phyloP scores from a whole-genome alignment of 768 basidiomycete genomes.

The Tylopilus sp. region DNA sequence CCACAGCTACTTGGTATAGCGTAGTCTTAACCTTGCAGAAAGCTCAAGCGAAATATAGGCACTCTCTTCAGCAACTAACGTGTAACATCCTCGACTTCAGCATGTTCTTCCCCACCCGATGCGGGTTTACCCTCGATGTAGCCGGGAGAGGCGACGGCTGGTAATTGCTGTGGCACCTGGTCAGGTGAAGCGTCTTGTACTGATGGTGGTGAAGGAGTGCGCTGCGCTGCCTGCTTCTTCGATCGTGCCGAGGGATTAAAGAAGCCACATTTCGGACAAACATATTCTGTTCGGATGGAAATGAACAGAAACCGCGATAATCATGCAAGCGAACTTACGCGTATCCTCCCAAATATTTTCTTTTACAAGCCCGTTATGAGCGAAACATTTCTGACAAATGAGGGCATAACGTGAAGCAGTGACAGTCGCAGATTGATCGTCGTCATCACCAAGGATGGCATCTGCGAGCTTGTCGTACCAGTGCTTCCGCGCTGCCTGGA shows the following conservation, averaged over 20 bases:
- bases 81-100: constrained; percentile 5
- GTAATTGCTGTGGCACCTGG: constrained; percentile 3
- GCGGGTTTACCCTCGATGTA: not conserved
- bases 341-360: constrained; percentile 78
- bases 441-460: constrained; percentile 79
- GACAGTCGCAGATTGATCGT: constrained; percentile 37
- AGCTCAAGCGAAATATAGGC: constrained; percentile 1
- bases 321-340: constrained; percentile 50
- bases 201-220: constrained; percentile 28
- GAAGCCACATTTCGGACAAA: constrained; percentile 81
- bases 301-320: not conserved
- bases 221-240: constrained; percentile 26
- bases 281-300: constrained; percentile 55
- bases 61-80: not conserved
- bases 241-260: constrained; percentile 59
- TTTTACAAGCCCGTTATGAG: constrained; percentile 85
- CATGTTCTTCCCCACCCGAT: not conserved
- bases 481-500: constrained; percentile 58
- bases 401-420: constrained; percentile 66
- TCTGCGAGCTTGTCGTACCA: constrained; percentile 91
- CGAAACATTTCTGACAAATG: constrained; percentile 84
- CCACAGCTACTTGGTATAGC: too few species aligned
- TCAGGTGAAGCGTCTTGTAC: constrained; percentile 6
- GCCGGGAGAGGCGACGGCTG: not conserved
- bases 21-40: not conserved